phyloP scores from a whole-genome alignment of 768 basidiomycete species.

The Tylopilus felleus region DNA sequence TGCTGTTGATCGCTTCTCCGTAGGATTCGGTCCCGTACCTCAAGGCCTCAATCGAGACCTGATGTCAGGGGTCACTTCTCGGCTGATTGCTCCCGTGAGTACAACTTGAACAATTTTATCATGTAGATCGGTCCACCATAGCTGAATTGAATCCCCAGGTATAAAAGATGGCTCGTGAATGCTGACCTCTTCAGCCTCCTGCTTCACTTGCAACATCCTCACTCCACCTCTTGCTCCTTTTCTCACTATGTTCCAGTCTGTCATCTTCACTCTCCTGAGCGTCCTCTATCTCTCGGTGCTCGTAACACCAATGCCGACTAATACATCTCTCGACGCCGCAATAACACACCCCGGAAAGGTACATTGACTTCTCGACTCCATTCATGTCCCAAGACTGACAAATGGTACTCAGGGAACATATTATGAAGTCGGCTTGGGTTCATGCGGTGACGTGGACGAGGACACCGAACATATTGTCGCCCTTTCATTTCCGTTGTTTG shows the following conservation, averaged over 20 bases:
- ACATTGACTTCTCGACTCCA: slow-evolving; percentile 18
- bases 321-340: slow-evolving; percentile 44
- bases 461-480: slow-evolving; percentile 56
- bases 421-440: slow-evolving; percentile 55
- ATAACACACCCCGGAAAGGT: slow-evolving; percentile 52
- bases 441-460: slow-evolving; percentile 54
- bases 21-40: background rate
- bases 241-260: slow-evolving; percentile 14
- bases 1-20: background rate
- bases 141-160: slow-evolving; percentile 14
- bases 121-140: slow-evolving; percentile 6
- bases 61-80: background rate
- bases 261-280: slow-evolving; percentile 38
- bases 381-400: background rate
- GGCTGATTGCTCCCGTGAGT: background rate
- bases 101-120: slow-evolving; percentile 6
- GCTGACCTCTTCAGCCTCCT: background rate
- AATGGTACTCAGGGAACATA: slow-evolving; percentile 52
- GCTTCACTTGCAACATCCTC: background rate
- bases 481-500: slow-evolving; percentile 50
- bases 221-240: background rate
- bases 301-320: slow-evolving; percentile 33
- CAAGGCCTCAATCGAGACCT: too few relatives aligned
- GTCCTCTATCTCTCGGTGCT: slow-evolving; percentile 38
- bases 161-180: slow-evolving; percentile 15